Conservation (phyloP, 768 basidiomycete genomes). For the Calocera viscosa region DNA sequence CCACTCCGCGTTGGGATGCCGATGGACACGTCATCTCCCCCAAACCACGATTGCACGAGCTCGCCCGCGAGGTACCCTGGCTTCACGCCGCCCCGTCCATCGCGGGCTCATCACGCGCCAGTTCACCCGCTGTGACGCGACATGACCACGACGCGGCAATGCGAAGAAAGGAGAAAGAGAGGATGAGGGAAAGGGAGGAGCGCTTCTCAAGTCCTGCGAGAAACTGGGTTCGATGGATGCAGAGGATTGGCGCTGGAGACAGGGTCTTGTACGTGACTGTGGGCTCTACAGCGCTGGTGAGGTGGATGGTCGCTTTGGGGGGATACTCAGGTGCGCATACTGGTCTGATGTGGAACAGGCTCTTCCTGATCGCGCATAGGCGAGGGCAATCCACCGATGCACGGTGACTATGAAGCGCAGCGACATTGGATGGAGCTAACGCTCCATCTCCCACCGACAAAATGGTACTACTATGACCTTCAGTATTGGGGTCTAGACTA, state of each 20-base stretch:
- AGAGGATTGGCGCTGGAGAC: background rate
- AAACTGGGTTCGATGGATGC: constrained; percentile 1
- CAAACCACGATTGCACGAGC: background rate
- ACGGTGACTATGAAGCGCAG: constrained; percentile 87
- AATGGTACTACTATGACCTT: constrained; percentile 84
- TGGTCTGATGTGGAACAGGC: background rate
- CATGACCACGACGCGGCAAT: background rate
- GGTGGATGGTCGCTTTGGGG: constrained; percentile 1
- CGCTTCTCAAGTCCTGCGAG: background rate
- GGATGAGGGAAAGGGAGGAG: background rate
- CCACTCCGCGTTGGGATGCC: background rate
- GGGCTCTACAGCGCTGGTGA: background rate
- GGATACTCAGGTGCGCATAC: background rate
- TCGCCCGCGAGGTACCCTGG: background rate
- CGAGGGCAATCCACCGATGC: constrained; percentile 61
- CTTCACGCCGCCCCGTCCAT: background rate
- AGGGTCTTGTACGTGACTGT: background rate
- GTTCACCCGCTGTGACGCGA: background rate
- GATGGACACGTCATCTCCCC: constrained; percentile 5
- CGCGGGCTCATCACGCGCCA: background rate
- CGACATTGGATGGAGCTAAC: constrained; percentile 93
- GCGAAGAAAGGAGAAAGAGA: background rate
- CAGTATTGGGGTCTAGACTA: constrained; percentile 94
- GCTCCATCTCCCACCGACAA: constrained; percentile 51
- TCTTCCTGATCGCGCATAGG: constrained; percentile 32